phyloP scores from a whole-genome alignment of 2,329 filamentous ascomycete species.

The Lecanoromycetidae sp. region DNA sequence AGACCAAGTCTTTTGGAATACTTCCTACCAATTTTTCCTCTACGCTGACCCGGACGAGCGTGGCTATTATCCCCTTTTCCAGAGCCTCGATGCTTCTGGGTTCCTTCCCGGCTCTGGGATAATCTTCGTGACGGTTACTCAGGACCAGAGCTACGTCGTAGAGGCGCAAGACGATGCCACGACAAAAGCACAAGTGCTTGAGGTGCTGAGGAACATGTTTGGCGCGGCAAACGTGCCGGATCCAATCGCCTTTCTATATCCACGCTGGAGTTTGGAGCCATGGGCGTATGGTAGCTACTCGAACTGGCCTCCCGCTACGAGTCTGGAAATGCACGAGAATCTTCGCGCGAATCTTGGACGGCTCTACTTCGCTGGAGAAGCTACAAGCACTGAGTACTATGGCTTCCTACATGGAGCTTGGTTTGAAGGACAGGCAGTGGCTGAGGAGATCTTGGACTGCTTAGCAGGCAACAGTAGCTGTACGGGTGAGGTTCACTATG shows the following conservation, averaged over 20 bases:
- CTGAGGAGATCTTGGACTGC: slow-evolving; percentile 32
- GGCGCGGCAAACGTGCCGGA: slow-evolving; percentile 45
- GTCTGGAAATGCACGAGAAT: slow-evolving; percentile 55
- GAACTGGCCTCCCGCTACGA: slow-evolving; percentile 54
- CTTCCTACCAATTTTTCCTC: slow-evolving; percentile 41
- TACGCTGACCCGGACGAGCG: slow-evolving; percentile 38
- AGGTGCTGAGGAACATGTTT: slow-evolving; percentile 50
- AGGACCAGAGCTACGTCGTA: slow-evolving; percentile 43
- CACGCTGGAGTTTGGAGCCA: slow-evolving; percentile 42
- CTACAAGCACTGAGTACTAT: slow-evolving; percentile 50
- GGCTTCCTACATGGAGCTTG: slow-evolving; percentile 54
- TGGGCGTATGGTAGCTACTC: slow-evolving; percentile 52
- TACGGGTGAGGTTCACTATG: slow-evolving; percentile 17
- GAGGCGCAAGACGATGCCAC: slow-evolving; percentile 48
- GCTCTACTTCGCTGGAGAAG: slow-evolving; percentile 55
- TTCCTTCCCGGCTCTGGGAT: slow-evolving; percentile 53
- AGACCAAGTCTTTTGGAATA: slow-evolving; percentile 52
- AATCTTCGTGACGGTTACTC: slow-evolving; percentile 52
- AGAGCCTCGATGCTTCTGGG: slow-evolving; percentile 46
- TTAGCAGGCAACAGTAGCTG: slow-evolving; percentile 21
- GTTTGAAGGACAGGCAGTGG: slow-evolving; percentile 43
- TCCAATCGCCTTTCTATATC: slow-evolving; percentile 49
- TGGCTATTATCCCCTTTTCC: slow-evolving; percentile 50
- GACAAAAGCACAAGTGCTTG: slow-evolving; percentile 46
- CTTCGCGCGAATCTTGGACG: slow-evolving; percentile 51